Conservation (phyloP, 306 rosid genomes). For the Lathyrus sativus region DNA sequence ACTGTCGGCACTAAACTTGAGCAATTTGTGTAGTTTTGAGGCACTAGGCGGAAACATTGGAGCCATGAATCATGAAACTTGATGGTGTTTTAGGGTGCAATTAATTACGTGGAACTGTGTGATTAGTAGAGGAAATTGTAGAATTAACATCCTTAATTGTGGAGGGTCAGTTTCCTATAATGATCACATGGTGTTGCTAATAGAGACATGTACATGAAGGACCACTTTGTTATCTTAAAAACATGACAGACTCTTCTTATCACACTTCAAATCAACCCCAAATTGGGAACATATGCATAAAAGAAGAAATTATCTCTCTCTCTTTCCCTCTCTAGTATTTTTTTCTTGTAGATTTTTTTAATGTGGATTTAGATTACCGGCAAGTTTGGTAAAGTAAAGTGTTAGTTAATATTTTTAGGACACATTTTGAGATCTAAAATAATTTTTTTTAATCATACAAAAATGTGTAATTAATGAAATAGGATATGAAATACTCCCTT, state of each 20-base stretch:
- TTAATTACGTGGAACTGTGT: slow-evolving; percentile 37
- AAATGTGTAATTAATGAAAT: too few species aligned
- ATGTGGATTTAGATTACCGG: not conserved
- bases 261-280: slow-evolving; percentile 81
- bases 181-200: slow-evolving; percentile 81
- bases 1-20: slow-evolving; percentile 32
- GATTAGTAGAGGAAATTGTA: slow-evolving; percentile 41
- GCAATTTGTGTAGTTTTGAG: slow-evolving; percentile 22
- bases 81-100: slow-evolving; percentile 29
- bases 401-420: too few species aligned
- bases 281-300: slow-evolving; percentile 68
- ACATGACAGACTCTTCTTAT: slow-evolving; percentile 60
- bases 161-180: slow-evolving; percentile 46
- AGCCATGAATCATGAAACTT: slow-evolving; percentile 37
- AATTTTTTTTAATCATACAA: too few species aligned
- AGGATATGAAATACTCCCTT: too few species aligned
- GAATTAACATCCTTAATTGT: not conserved
- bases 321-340: not conserved
- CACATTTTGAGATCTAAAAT: too few species aligned
- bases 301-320: slow-evolving; percentile 36
- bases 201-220: slow-evolving; percentile 72
- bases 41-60: slow-evolving; percentile 44
- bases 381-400: not conserved
- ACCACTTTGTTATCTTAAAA: slow-evolving; percentile 80
- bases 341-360: not conserved